These are phyloP conservation scores for Pulveroboletus sp. DNA, from an alignment of 768 basidiomycete species.

Conservation along the genomic window DNA sequence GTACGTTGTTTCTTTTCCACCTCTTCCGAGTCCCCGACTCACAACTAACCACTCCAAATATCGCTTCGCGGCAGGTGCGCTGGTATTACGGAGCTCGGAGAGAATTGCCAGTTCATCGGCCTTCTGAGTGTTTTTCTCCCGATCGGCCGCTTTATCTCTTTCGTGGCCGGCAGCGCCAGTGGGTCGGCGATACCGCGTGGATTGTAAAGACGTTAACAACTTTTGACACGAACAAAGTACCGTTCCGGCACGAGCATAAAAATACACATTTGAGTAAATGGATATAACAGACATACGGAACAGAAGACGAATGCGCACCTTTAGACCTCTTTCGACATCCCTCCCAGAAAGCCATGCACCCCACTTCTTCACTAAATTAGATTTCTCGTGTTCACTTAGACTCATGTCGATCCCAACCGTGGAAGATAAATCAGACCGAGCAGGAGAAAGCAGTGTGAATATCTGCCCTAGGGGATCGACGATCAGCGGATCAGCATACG, in stretches of 20 bases:
- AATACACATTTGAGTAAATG: background rate
- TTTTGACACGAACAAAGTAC: background rate
- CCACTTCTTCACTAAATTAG: constrained; percentile 64
- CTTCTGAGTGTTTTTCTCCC: constrained; percentile 18
- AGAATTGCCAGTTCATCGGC: constrained; percentile 26
- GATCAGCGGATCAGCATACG: constrained; percentile 19
- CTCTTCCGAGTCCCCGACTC: constrained; percentile 41
- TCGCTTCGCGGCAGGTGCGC: constrained; percentile 48
- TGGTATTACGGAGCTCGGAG: constrained; percentile 24
- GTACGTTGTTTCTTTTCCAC: constrained; percentile 19
- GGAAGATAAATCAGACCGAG: constrained; percentile 4
- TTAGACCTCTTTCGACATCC: constrained; percentile 65
- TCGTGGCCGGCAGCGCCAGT: constrained; percentile 15
- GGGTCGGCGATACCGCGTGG: constrained; percentile 17
- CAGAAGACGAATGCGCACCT: constrained; percentile 38
- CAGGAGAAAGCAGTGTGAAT: constrained; percentile 22
- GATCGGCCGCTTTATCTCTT: constrained; percentile 22
- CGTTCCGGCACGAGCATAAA: background rate
- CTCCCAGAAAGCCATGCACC: constrained; percentile 73
- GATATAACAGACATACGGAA: background rate
- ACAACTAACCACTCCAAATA: constrained; percentile 83
- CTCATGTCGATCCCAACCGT: background rate
- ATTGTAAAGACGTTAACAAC: constrained; percentile 21
- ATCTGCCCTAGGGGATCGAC: constrained; percentile 26
- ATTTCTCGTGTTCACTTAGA: constrained; percentile 39